Evolutionary conservation across 176 grass and related monocot genomes (phyloP).

Genomic region (Saccharum officinarum): DNA sequence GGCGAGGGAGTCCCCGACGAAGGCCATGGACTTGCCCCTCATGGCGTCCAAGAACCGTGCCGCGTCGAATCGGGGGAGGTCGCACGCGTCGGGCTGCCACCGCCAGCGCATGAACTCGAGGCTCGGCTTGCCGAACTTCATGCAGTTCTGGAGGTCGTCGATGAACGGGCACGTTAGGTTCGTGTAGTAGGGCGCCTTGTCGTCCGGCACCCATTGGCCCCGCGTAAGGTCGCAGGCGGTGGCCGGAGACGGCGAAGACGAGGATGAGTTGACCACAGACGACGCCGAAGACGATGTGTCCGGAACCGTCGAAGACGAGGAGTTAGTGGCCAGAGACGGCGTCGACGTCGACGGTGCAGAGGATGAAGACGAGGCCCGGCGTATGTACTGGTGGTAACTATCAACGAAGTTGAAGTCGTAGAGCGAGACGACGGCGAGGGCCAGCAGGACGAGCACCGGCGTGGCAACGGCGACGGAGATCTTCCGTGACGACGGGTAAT

Average conservation of each 20-base stretch:
- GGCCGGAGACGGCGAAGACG: not conserved
- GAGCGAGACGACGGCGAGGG: conserved; percentile 29
- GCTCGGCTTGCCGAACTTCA: conserved; percentile 68
- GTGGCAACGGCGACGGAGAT: conserved; percentile 18
- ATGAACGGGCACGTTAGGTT: conserved; percentile 70
- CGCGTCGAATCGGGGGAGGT: conserved; percentile 57
- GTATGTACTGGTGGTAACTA: not conserved
- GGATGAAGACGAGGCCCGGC: not conserved
- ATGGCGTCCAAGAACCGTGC: conserved; percentile 49
- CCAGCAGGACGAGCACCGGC: conserved; percentile 26
- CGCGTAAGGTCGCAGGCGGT: conserved; percentile 29
- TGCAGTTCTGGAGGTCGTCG: conserved; percentile 87
- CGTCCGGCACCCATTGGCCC: conserved; percentile 48
- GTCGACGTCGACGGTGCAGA: not conserved
- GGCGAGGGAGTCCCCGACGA: conserved; percentile 82
- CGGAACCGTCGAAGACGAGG: too few species aligned
- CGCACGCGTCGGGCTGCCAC: conserved; percentile 63
- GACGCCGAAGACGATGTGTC: not conserved
- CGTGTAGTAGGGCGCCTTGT: conserved; percentile 58
- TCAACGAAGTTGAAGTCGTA: conserved; percentile 24
- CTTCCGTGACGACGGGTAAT: not conserved
- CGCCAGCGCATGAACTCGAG: conserved; percentile 61
- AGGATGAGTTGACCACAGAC: not conserved
- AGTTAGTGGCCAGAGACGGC: too few species aligned
- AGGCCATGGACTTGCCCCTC: conserved; percentile 62